Conservation (phyloP, 2,329 filamentous ascomycete species). For the Colletotrichum paranaense region DNA sequence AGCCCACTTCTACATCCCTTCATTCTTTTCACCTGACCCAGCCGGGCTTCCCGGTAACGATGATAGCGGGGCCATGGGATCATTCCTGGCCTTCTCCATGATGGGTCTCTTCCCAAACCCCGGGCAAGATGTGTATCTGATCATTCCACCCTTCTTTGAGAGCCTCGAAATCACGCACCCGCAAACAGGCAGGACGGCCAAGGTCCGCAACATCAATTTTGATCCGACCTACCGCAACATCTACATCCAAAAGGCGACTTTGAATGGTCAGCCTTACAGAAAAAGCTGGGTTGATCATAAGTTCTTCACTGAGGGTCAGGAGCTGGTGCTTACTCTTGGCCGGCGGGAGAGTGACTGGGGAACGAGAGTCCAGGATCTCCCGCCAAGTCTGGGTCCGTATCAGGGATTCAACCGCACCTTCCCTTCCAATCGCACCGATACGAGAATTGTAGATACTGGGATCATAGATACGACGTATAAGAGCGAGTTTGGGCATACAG, state of each 20-base stretch:
- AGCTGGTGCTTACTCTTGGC: conserved; percentile 72
- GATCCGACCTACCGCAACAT: conserved; percentile 67
- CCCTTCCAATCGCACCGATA: conserved; percentile 10
- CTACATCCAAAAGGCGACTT: conserved; percentile 73
- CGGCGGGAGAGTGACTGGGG: conserved; percentile 73
- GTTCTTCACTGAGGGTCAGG: conserved; percentile 74
- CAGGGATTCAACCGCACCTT: conserved; percentile 42
- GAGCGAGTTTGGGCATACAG: conserved; percentile 1
- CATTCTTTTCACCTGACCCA: conserved; percentile 68
- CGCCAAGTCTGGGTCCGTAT: conserved; percentile 65
- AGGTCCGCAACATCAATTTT: conserved; percentile 70
- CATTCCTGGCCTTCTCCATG: conserved; percentile 74
- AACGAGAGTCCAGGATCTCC: conserved; percentile 67
- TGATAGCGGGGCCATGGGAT: conserved; percentile 77
- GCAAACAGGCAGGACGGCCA: conserved; percentile 69
- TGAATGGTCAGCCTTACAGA: conserved; percentile 69
- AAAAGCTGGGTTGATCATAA: conserved; percentile 76
- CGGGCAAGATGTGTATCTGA: conserved; percentile 78
- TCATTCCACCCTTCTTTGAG: conserved; percentile 75
- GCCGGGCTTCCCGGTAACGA: conserved; percentile 77
- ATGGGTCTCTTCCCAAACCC: conserved; percentile 77
- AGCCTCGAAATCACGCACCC: conserved; percentile 67
- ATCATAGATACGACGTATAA: conserved; percentile 3
- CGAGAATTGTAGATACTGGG: not conserved
- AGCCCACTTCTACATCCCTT: conserved; percentile 74